Evolutionary conservation across 2,329 filamentous ascomycete genomes (phyloP).

Genomic region (Phaeosphaeria sp.): DNA sequence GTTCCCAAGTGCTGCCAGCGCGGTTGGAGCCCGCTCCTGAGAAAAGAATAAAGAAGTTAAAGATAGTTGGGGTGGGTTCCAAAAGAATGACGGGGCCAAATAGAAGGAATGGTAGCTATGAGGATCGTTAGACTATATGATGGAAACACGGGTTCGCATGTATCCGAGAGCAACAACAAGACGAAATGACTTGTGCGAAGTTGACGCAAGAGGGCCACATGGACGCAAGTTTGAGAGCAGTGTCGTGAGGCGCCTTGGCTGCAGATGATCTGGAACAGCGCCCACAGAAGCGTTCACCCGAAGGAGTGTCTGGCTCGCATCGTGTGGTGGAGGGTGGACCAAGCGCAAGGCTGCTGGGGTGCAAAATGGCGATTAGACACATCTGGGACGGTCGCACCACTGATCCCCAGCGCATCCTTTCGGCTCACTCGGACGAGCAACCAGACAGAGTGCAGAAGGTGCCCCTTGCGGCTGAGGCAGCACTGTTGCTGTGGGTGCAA

Average conservation of each 20-base stretch:
- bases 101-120: slow-evolving; percentile 40
- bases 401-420: slow-evolving; percentile 19
- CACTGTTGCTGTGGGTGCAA: slow-evolving; percentile 20
- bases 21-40: slow-evolving; percentile 49
- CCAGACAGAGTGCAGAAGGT: slow-evolving; percentile 31
- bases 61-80: slow-evolving; percentile 37
- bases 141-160: slow-evolving; percentile 36
- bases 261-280: slow-evolving; percentile 50
- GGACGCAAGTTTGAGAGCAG: slow-evolving; percentile 47
- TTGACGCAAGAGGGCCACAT: slow-evolving; percentile 47
- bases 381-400: slow-evolving; percentile 31
- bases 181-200: slow-evolving; percentile 40
- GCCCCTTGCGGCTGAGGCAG: slow-evolving; percentile 41
- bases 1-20: slow-evolving; percentile 46
- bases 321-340: slow-evolving; percentile 39
- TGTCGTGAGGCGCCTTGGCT: slow-evolving; percentile 50
- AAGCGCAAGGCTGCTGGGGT: slow-evolving; percentile 43
- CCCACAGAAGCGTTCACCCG: slow-evolving; percentile 48
- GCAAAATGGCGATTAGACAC: slow-evolving; percentile 35
- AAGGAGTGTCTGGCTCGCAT: slow-evolving; percentile 41
- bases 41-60: slow-evolving; percentile 40
- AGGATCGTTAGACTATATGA: slow-evolving; percentile 46
- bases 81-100: slow-evolving; percentile 51
- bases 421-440: slow-evolving; percentile 24
- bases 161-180: slow-evolving; percentile 40